Evolutionary conservation across 2,329 filamentous ascomycete genomes (phyloP), one percentile per base, ranked within the genome.

Genomic region (Fusarium denticulatum): DNA sequence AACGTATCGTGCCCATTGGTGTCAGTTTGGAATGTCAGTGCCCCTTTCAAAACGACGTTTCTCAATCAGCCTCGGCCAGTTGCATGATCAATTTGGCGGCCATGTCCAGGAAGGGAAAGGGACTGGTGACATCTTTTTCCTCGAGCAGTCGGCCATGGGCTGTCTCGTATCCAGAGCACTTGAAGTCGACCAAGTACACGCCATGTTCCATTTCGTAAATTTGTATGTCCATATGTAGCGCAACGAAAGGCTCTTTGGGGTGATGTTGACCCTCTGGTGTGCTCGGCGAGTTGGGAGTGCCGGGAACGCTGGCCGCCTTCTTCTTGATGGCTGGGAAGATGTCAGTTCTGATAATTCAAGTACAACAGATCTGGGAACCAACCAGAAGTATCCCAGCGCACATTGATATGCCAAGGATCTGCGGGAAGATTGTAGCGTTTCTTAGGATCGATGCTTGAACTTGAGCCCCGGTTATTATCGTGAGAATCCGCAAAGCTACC

Each of bases 111-210:
- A 98, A 98, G 8, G 96, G 96, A 82, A 97, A 98, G 34, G 96
- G 95, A 80, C 94, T 97, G 49, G 94, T 96, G 72, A 97, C 94
- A 79, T 97, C 93, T 88, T 98, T 98, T 84, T 98, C 95, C 78
- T 96, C 94, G 57, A 95, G 85, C 57, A 92, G 85, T 74, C 92
- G 90, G 55, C 96, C 92, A 62, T 96, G 87, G 18, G 86, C 79
- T 52, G 88, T 94, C 84, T 99, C 96, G 83, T 99, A 99, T 26
- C 96, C 96, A 20, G 96, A 95, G 81, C 96, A 98, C 81, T 98
- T 98, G 87, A 99, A 99, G 82, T 99, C 96, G 55, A 99, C 96
- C 71, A 99, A 92, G 82, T 96, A 98, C 74, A 96, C 96, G 62
- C 94, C 93, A 65, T 91, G 91, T 81, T 98, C 96, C 86, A 98